Evolutionary conservation across 352 stramenopile species (phyloP).

Genomic region (Phytophthora agathidicida): DNA sequence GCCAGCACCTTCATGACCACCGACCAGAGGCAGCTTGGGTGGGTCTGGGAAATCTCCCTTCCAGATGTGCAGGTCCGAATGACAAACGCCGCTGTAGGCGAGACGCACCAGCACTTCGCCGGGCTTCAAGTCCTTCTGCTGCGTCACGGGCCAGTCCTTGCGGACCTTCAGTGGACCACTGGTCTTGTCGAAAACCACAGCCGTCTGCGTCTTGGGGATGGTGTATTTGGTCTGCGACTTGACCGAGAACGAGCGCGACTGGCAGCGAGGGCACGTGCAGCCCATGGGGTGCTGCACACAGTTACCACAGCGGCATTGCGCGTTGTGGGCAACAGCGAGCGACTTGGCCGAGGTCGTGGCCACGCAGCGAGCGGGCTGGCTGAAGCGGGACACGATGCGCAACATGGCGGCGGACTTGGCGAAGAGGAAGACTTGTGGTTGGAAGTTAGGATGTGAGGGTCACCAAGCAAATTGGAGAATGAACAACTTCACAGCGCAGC

Average conservation of each 20-base stretch:
- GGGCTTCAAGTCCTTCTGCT: slow-evolving; percentile 45
- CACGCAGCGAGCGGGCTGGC: slow-evolving; percentile 17
- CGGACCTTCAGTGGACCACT: slow-evolving; percentile 44
- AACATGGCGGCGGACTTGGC: slow-evolving; percentile 7
- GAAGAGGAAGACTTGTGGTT: not conserved
- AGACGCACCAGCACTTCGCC: slow-evolving; percentile 56
- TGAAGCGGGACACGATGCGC: slow-evolving; percentile 34
- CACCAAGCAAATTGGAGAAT: slow-evolving; percentile 18
- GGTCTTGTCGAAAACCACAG: slow-evolving; percentile 51
- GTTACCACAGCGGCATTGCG: slow-evolving; percentile 28
- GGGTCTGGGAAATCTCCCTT: slow-evolving; percentile 36
- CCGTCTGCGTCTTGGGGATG: slow-evolving; percentile 56
- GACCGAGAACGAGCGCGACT: too few species aligned
- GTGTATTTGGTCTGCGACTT: slow-evolving; percentile 48
- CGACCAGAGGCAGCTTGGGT: slow-evolving; percentile 46
- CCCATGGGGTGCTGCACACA: too few species aligned
- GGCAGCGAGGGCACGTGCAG: too few species aligned
- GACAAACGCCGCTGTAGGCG: slow-evolving; percentile 55
- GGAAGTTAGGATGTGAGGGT: not conserved
- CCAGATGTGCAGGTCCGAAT: slow-evolving; percentile 56
- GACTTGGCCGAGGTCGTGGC: slow-evolving; percentile 19
- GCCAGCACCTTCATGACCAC: slow-evolving; percentile 59
- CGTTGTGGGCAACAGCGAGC: slow-evolving; percentile 14
- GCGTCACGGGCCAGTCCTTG: slow-evolving; percentile 50
- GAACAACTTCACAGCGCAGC: too few species aligned